Conservation (phyloP, 129 eudicot species). For the Flaveria bidentis region DNA sequence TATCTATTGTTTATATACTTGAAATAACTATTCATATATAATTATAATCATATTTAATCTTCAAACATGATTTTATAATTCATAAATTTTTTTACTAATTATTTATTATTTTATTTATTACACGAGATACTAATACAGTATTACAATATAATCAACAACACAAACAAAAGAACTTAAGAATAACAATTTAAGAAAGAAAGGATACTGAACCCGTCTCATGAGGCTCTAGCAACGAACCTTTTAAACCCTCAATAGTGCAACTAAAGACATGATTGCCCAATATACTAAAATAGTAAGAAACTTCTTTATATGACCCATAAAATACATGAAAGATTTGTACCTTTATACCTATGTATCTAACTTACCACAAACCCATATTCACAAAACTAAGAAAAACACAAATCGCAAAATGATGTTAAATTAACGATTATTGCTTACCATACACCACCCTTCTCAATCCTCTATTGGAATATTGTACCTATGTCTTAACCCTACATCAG, state of each 20-base stretch:
- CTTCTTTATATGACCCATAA: conserved; percentile 25
- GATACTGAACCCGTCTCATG: background rate
- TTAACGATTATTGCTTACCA: conserved; percentile 14
- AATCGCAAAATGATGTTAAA: background rate
- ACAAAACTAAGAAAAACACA: conserved; percentile 31
- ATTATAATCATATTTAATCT: too few species aligned
- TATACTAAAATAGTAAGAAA: background rate
- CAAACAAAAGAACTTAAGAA: too few species aligned
- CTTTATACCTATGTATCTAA: conserved; percentile 28
- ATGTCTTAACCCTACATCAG: conserved; percentile 55
- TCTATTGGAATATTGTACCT: conserved; percentile 47
- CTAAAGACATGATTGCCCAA: conserved; percentile 8
- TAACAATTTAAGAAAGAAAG: too few species aligned
- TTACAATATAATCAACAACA: too few species aligned
- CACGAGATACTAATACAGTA: too few species aligned
- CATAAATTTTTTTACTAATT: too few species aligned
- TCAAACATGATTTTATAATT: too few species aligned
- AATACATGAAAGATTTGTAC: conserved; percentile 15
- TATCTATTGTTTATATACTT: too few species aligned
- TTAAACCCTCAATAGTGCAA: background rate
- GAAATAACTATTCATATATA: too few species aligned
- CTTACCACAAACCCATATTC: conserved; percentile 36
- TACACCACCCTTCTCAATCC: conserved; percentile 30
- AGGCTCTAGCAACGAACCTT: background rate
- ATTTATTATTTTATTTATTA: too few species aligned